Conservation (phyloP, 2,329 filamentous ascomycete species). For the Colletotrichum trifolii region DNA sequence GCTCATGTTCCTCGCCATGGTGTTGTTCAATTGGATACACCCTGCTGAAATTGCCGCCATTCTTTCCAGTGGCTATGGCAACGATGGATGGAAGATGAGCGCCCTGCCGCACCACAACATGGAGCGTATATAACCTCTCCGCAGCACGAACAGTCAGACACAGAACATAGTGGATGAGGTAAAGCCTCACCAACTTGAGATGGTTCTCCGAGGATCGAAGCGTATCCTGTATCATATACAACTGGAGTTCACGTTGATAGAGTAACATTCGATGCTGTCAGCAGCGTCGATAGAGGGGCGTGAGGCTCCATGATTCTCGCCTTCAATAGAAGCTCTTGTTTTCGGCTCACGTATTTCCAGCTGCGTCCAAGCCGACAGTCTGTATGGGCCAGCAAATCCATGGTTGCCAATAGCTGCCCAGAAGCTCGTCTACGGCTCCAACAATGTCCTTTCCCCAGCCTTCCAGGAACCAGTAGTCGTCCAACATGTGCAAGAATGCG, state of each 20-base stretch:
- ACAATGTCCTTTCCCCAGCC: conserved; percentile 39
- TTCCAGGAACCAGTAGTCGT: conserved; percentile 36
- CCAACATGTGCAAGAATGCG: conserved; percentile 27
- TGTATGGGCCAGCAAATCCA: conserved; percentile 34
- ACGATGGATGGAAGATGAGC: conserved; percentile 16
- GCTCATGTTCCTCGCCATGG: conserved; percentile 46
- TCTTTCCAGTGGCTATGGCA: neutral
- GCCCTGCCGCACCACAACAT: neutral
- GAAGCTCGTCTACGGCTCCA: conserved; percentile 35
- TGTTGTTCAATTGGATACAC: conserved; percentile 34
- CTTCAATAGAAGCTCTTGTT: neutral
- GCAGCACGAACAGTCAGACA: neutral
- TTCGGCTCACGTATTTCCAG: neutral
- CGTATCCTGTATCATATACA: too few species aligned
- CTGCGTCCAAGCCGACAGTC: neutral
- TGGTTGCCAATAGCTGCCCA: conserved; percentile 38
- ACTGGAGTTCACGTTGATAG: too few species aligned
- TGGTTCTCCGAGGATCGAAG: too few species aligned
- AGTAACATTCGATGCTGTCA: too few species aligned
- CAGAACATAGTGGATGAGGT: too few species aligned
- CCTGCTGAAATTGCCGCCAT: conserved; percentile 15
- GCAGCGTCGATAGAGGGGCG: too few species aligned
- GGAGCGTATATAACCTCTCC: neutral
- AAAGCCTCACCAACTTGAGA: too few species aligned
- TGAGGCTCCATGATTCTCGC: too few species aligned